These are phyloP conservation scores for Fusarium xyrophilum DNA, from an alignment of 2,329 filamentous ascomycete species.

Conservation along the genomic window DNA sequence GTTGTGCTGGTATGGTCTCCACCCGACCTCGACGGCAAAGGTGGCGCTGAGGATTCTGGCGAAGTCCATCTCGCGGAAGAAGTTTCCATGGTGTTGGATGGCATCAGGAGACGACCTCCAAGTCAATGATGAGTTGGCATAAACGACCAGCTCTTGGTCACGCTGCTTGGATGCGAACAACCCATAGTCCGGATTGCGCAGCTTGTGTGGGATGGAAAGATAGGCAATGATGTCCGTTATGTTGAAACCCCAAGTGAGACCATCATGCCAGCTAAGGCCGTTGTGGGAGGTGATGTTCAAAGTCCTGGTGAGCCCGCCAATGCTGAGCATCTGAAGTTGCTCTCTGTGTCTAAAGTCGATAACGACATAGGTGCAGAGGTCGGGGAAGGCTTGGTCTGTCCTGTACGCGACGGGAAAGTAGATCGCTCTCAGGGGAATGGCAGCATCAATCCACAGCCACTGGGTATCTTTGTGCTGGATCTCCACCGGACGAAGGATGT, in stretches of 20 bases:
- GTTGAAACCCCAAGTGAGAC: neutral
- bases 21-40: slow-evolving; percentile 3
- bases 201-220: neutral
- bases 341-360: slow-evolving; percentile 5
- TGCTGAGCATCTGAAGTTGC: fast-evolving
- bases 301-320: fast-evolving
- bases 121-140: fast-evolving
- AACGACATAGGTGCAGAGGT: slow-evolving; percentile 8
- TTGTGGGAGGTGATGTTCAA: neutral
- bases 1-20: slow-evolving; percentile 3
- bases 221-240: slow-evolving; percentile 2
- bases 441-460: slow-evolving; percentile 19
- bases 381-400: neutral
- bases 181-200: neutral
- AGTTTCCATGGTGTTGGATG: neutral
- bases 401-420: neutral
- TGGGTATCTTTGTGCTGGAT: fast-evolving
- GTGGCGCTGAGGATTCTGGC: slow-evolving; percentile 5
- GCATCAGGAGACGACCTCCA: neutral
- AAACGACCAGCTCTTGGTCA: neutral
- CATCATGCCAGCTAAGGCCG: neutral
- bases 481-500: slow-evolving; percentile 6
- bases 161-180: neutral
- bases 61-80: slow-evolving; percentile 15
- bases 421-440: neutral